phyloP scores from a whole-genome alignment of 345 rosid species.

The Eucalyptus shirleyi region DNA sequence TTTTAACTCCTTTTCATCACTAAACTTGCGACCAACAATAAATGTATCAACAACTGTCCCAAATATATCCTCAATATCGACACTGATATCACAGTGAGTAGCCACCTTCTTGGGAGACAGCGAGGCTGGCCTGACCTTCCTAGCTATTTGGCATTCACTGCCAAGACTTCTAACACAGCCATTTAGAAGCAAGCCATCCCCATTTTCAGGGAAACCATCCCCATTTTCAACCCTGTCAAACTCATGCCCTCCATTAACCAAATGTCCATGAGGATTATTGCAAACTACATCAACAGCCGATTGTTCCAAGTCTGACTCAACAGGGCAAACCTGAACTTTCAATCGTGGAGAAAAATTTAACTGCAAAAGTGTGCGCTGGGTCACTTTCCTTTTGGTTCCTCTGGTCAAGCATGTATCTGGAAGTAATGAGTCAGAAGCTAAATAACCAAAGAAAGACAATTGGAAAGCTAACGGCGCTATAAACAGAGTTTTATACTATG shows the following conservation, averaged over 20 bases:
- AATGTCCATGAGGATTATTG: not conserved
- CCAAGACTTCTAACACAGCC: not conserved
- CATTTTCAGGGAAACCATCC: not conserved
- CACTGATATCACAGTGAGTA: not conserved
- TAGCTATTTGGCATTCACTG: not conserved
- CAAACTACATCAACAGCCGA: not conserved
- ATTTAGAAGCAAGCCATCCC: not conserved
- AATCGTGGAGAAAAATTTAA: slow-evolving; percentile 28
- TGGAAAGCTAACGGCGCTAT: not conserved
- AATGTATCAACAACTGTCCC: slow-evolving; percentile 43
- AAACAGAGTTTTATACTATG: not conserved
- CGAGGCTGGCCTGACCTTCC: not conserved
- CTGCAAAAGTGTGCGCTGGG: slow-evolving; percentile 75
- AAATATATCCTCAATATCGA: slow-evolving; percentile 5
- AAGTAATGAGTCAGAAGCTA: not conserved
- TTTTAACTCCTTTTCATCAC: slow-evolving; percentile 40
- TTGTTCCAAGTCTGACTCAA: not conserved
- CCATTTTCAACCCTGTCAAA: not conserved
- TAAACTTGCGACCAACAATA: slow-evolving; percentile 82
- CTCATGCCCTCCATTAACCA: not conserved
- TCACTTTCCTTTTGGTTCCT: slow-evolving; percentile 58
- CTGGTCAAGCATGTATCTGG: slow-evolving; percentile 39
- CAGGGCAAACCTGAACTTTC: not conserved
- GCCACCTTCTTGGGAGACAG: not conserved
- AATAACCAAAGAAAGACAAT: not conserved